Evolutionary conservation across 1,284 basidiomycete species (phyloP).

Genomic region (Macrocystidia cucumis): DNA sequence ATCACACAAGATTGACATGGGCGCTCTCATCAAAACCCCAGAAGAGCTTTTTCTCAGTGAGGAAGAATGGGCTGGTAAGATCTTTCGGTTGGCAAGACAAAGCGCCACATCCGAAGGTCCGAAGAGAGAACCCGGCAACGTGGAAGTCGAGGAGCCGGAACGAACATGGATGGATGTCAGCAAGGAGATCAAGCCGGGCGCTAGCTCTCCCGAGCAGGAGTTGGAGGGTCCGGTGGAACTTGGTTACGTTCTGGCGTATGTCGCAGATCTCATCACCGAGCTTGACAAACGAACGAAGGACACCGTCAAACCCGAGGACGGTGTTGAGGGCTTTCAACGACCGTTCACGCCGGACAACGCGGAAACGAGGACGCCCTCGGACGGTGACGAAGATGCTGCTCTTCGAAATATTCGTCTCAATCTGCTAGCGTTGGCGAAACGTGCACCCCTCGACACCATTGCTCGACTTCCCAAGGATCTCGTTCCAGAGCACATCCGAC

Average conservation of each 20-base stretch:
- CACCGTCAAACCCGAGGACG: neutral
- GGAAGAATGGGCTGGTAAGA: slow-evolving; percentile 48
- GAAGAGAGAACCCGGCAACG: slow-evolving; percentile 12
- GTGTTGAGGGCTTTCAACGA: neutral
- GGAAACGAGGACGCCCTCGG: slow-evolving; percentile 8
- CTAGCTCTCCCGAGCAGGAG: slow-evolving; percentile 15
- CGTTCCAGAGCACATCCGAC: slow-evolving; percentile 57
- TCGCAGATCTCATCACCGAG: slow-evolving; percentile 34
- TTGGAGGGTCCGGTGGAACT: slow-evolving; percentile 41
- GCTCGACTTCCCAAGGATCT: slow-evolving; percentile 56
- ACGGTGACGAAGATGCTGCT: slow-evolving; percentile 35
- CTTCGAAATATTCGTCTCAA: slow-evolving; percentile 56
- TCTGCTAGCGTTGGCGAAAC: slow-evolving; percentile 63
- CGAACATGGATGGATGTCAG: slow-evolving; percentile 18
- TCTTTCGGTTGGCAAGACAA: slow-evolving; percentile 24
- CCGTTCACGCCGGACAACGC: slow-evolving; percentile 2
- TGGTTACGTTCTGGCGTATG: slow-evolving; percentile 40
- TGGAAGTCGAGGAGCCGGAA: slow-evolving; percentile 25
- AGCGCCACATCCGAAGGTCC: slow-evolving; percentile 11
- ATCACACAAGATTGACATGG: slow-evolving; percentile 57
- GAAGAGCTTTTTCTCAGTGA: slow-evolving; percentile 61
- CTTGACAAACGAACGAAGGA: slow-evolving; percentile 21
- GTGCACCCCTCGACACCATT: slow-evolving; percentile 65
- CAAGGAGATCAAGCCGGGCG: slow-evolving; percentile 12
- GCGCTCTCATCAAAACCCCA: slow-evolving; percentile 48